A percentile compares a stretch with the other conserved stretches of the same genome.
phyloP scores from a whole-genome alignment of 805 yeast genomes.

The Saccharomycodes ludwigii region DNA sequence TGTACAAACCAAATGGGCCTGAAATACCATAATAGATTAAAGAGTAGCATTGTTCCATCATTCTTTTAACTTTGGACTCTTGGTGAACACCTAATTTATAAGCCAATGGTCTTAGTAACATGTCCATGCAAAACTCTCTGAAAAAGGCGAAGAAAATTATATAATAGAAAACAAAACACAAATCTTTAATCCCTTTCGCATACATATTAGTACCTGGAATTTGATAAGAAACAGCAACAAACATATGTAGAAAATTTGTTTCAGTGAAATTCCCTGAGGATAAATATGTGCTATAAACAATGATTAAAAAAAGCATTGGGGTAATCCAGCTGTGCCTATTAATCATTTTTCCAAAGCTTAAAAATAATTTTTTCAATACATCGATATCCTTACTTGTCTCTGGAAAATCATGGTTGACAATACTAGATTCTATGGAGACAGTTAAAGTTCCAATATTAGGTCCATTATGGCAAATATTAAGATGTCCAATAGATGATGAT shows the following conservation, averaged over 20 bases:
- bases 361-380: constrained; percentile 40
- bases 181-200: constrained; percentile 81
- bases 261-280: constrained; percentile 43
- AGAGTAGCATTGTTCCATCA: constrained; percentile 87
- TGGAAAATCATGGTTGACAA: no score
- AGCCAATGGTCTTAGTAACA: constrained; percentile 65
- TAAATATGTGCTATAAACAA: constrained; percentile 32
- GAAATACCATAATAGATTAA: constrained; percentile 66
- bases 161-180: constrained; percentile 65
- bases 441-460: constrained; percentile 58
- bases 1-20: constrained; percentile 84
- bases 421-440: constrained; percentile 30
- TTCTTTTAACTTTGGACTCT: constrained; percentile 52
- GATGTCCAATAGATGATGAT: constrained; percentile 63
- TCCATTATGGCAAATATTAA: constrained; percentile 63
- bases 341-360: constrained; percentile 45
- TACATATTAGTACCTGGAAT: constrained; percentile 50
- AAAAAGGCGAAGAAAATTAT: constrained; percentile 81
- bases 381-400: constrained; percentile 36
- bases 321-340: constrained; percentile 58
- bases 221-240: constrained; percentile 54
- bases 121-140: constrained; percentile 86
- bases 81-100: constrained; percentile 27
- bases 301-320: constrained; percentile 39
- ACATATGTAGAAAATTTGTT: constrained; percentile 49